Conservation (phyloP, 345 rosid species). For the Citrus unshiu region DNA sequence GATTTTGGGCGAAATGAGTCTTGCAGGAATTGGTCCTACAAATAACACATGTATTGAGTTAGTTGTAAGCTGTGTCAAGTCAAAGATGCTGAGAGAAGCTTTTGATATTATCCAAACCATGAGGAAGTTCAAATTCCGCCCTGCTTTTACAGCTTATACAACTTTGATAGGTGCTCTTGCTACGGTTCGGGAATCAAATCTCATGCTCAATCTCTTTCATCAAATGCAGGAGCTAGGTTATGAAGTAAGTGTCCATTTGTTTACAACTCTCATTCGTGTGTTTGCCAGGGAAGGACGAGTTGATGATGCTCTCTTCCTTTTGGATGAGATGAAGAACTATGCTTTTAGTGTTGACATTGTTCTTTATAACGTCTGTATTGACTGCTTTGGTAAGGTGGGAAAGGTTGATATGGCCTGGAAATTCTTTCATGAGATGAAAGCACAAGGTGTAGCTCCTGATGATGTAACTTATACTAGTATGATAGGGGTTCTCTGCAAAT, state of each 20-base stretch:
- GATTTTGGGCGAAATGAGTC: slow-evolving; percentile 81
- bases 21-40: slow-evolving; percentile 79
- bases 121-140: slow-evolving; percentile 90
- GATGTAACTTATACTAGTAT: slow-evolving; percentile 90
- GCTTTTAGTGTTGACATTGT: slow-evolving; percentile 70
- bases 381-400: slow-evolving; percentile 89
- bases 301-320: slow-evolving; percentile 77
- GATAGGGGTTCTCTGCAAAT: slow-evolving; percentile 86
- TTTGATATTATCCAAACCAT: slow-evolving; percentile 69
- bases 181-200: slow-evolving; percentile 47
- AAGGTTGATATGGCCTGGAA: slow-evolving; percentile 97
- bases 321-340: slow-evolving; percentile 93
- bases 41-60: slow-evolving; percentile 52
- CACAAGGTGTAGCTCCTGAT: slow-evolving; percentile 68
- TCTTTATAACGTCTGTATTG: slow-evolving; percentile 94
- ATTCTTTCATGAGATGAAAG: slow-evolving; percentile 87
- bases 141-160: slow-evolving; percentile 88
- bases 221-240: slow-evolving; percentile 98
- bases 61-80: slow-evolving; percentile 56
- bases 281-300: slow-evolving; percentile 80
- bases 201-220: slow-evolving; percentile 73
- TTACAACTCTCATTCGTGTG: slow-evolving; percentile 81
- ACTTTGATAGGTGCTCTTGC: slow-evolving; percentile 90
- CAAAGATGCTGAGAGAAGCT: slow-evolving; percentile 62
- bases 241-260: slow-evolving; percentile 71